These are phyloP conservation scores for Amphicarpaea edgeworthii DNA, from an alignment of 306 rosid genomes.

Conservation along the genomic window DNA sequence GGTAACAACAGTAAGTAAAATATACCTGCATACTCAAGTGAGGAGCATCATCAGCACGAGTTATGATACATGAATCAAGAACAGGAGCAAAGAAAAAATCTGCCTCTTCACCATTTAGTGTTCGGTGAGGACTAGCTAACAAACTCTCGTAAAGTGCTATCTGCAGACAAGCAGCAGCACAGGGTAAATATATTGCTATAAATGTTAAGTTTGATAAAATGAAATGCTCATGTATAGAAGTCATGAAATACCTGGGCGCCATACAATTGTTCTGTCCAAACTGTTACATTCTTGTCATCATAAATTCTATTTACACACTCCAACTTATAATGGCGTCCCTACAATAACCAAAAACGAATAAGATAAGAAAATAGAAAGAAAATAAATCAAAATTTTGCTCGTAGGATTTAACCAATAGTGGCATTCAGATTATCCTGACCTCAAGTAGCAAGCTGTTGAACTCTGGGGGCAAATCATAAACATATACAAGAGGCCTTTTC, in stretches of 20 bases:
- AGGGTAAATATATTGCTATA: conserved; percentile 38
- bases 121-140: conserved; percentile 91
- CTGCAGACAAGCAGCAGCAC: conserved; percentile 56
- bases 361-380: conserved; percentile 28
- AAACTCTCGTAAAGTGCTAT: conserved; percentile 88
- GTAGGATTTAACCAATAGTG: conserved; percentile 38
- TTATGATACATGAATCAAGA: conserved; percentile 94
- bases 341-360: conserved; percentile 41
- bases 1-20: conserved; percentile 32
- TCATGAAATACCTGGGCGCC: conserved; percentile 85
- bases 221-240: conserved; percentile 31
- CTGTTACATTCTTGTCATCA: conserved; percentile 67
- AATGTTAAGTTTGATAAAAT: conserved; percentile 21
- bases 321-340: conserved; percentile 94
- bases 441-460: conserved; percentile 93
- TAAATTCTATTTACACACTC: conserved; percentile 94
- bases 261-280: conserved; percentile 84
- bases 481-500: conserved; percentile 92
- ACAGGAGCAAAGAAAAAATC: conserved; percentile 96
- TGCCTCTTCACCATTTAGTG: conserved; percentile 93
- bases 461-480: conserved; percentile 84
- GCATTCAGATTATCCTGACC: conserved; percentile 62
- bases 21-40: conserved; percentile 81
- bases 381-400: conserved; percentile 23
- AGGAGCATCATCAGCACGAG: conserved; percentile 97